phyloP scores from a whole-genome alignment of 176 grass and related monocot species.

The Urochloa ruziziensis region DNA sequence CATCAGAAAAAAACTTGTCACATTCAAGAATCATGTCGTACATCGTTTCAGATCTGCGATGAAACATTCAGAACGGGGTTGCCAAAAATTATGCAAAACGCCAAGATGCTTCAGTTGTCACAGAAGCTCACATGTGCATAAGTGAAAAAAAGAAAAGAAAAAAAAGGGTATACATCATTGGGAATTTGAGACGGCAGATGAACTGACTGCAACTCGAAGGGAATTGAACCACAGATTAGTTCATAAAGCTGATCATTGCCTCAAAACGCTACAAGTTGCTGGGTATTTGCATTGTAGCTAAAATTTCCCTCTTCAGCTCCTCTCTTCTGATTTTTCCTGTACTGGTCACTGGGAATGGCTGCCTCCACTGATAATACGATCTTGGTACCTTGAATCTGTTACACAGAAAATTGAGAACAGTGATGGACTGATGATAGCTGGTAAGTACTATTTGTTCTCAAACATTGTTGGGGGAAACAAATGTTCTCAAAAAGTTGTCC shows the following conservation, averaged over 20 bases:
- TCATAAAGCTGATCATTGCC: not conserved
- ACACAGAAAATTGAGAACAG: not conserved
- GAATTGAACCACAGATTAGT: not conserved
- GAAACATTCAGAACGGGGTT: not conserved
- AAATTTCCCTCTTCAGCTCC: constrained; percentile 56
- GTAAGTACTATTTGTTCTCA: not conserved
- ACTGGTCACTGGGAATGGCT: constrained; percentile 67
- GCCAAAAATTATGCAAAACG: not conserved
- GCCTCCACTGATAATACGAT: constrained; percentile 53
- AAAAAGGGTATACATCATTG: not conserved
- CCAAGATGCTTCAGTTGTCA: not conserved
- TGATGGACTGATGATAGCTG: not conserved
- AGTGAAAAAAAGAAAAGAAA: not conserved
- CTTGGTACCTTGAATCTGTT: constrained; percentile 86
- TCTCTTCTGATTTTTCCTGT: constrained; percentile 90
- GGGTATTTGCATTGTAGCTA: constrained; percentile 44
- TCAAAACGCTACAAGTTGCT: constrained; percentile 54
- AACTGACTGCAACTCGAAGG: not conserved
- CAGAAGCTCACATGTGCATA: not conserved
- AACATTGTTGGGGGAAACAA: not conserved
- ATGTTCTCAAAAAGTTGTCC: not conserved
- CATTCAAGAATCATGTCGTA: not conserved
- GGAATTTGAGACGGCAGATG: not conserved
- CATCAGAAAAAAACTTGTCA: not conserved
- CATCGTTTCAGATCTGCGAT: not conserved